Base-by-base conservation (phyloP, 2,329 filamentous ascomycete genomes). In the Nemania serpens region DNA sequence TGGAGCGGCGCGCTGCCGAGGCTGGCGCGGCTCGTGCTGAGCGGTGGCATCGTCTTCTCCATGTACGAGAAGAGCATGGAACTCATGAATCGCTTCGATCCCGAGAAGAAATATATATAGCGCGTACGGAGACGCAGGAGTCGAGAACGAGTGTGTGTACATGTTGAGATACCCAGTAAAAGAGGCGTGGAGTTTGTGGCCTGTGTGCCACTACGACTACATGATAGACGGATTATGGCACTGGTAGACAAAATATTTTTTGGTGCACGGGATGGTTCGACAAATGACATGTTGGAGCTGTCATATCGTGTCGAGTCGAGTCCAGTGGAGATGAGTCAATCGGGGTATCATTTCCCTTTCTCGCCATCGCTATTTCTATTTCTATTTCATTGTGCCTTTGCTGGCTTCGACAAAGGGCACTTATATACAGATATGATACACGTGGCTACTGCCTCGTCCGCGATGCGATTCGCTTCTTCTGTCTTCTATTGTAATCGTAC, bases 41-140 rank as follows among this genome's bases (percentile, higher is more conserved):
- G 93, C 72, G 95, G 95, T 58, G 95, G 95, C 17, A 97, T 99
- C 72, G 95, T 99, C 42, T 99, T 99, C 73, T 96, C 95, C 20
- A 96, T 98, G 88, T 95, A 97, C 75, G 94, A 98, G 80, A 97
- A 97, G 84, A 91, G 89, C 61, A 98, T 98, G 81, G 94, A 97
- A 55, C 70, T 93, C 59, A 87, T 99, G 81, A 86, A 91, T 70
- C 82, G 75, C 71, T 61, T 93, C 54, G 95, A 99, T 74, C 95
- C 95, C 0, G 85, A 96, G 70, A 87, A 88, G 73, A 89, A 84
- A 74, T 97, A 96, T 73, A 85, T 98, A 65, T 96, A 80, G 71
- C 58, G 22, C 7, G 20, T 3, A 18, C 20, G 58, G 42, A 17
- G 53, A 22, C 22, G 18, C 17, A 71, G 60, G 25, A 12, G 33